phyloP scores from a whole-genome alignment of 495 filamentous ascomycete species.

The Neurospora africana region DNA sequence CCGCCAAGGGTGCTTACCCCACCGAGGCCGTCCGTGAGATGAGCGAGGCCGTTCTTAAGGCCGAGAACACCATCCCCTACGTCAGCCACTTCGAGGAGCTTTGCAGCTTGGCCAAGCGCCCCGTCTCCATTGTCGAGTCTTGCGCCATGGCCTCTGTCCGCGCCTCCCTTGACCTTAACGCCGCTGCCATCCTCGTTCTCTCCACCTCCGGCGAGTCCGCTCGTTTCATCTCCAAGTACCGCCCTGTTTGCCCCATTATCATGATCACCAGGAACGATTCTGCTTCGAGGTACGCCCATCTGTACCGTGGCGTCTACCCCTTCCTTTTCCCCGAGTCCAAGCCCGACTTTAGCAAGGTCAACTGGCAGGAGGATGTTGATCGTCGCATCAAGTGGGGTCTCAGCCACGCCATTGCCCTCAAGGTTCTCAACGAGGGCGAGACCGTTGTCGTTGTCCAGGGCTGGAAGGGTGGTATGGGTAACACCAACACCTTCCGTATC shows the following conservation, averaged over 20 bases:
- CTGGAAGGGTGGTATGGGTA: constrained; percentile 89
- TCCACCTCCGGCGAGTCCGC: constrained; percentile 88
- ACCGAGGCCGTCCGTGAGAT: constrained; percentile 90
- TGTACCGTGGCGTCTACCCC: constrained; percentile 96
- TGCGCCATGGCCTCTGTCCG: constrained; percentile 94
- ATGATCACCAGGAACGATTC: constrained; percentile 86
- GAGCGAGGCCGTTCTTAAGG: constrained; percentile 91
- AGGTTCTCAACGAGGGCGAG: constrained; percentile 71
- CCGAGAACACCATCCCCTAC: constrained; percentile 93
- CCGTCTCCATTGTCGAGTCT: constrained; percentile 77
- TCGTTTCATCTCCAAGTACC: constrained; percentile 92
- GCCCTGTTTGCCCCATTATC: constrained; percentile 95
- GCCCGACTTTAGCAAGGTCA: constrained; percentile 77
- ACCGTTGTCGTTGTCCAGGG: constrained; percentile 92
- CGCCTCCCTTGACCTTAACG: constrained; percentile 87
- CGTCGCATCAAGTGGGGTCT: constrained; percentile 93
- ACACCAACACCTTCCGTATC: constrained; percentile 79
- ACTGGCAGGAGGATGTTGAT: constrained; percentile 99
- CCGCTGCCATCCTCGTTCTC: constrained; percentile 86
- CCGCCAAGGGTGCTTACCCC: constrained; percentile 94
- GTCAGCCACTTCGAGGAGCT: constrained; percentile 95
- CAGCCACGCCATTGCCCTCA: constrained; percentile 68
- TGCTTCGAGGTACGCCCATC: constrained; percentile 80
- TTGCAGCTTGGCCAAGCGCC: constrained; percentile 66
- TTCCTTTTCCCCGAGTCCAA: constrained; percentile 89